Percentiles rank a stretch among this genome's conserved stretches.
Evolutionary conservation across 1,284 basidiomycete genomes (phyloP).

Genomic region (Apiotrichum laibachii): DNA sequence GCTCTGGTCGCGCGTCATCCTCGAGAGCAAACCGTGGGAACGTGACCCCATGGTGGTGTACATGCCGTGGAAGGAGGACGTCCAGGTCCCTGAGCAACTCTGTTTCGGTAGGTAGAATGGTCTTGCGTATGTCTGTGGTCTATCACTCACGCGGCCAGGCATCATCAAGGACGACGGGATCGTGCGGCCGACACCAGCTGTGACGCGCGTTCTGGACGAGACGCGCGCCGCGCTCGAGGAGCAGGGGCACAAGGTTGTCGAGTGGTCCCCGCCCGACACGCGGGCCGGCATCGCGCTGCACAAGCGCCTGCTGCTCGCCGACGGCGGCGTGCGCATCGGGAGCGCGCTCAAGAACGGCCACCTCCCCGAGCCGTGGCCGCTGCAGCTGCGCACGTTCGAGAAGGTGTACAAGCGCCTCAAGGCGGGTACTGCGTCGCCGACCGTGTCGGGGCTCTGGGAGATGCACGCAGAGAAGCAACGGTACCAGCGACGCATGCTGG

Average conservation of each 20-base stretch:
- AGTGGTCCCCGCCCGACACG: constrained; percentile 29
- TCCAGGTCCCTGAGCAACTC: constrained; percentile 61
- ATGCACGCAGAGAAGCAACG: constrained; percentile 7
- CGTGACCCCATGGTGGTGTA: constrained; percentile 61
- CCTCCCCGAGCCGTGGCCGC: constrained; percentile 17
- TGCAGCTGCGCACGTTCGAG: neutral
- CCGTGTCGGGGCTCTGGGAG: constrained; percentile 10
- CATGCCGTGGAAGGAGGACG: constrained; percentile 61
- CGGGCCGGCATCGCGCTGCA: constrained; percentile 3
- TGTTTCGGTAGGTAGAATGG: constrained; percentile 8
- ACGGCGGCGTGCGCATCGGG: constrained; percentile 9
- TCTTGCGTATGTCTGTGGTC: neutral
- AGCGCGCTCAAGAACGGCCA: neutral
- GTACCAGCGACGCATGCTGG: constrained; percentile 5
- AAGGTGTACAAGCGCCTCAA: neutral
- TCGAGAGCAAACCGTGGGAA: constrained; percentile 60
- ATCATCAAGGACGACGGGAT: constrained; percentile 56
- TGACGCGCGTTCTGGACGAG: constrained; percentile 61
- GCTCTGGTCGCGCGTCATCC: constrained; percentile 57
- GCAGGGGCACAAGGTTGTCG: constrained; percentile 60
- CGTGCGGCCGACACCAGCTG: constrained; percentile 63
- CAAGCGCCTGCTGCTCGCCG: constrained; percentile 1
- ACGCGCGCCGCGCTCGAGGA: constrained; percentile 59
- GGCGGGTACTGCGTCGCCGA: neutral
- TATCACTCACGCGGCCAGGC: constrained; percentile 49